These are phyloP conservation scores for Talaromyces funiculosus DNA, from an alignment of 2,329 filamentous ascomycete genomes.

Conservation along the genomic window DNA sequence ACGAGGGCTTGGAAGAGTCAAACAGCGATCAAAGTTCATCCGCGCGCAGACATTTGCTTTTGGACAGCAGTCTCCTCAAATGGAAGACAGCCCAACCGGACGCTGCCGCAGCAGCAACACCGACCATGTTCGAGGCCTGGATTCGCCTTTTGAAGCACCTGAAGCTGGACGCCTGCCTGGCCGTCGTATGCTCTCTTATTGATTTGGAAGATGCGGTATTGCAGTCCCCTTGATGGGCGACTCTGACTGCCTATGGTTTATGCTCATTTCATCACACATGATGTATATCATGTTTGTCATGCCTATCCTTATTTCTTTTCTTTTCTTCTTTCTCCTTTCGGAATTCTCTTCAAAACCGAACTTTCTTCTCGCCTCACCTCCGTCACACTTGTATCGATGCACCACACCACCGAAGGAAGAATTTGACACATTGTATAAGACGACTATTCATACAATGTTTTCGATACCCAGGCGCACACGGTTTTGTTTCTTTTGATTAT, in stretches of 20 bases:
- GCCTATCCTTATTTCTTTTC: slow-evolving; percentile 5
- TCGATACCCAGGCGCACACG: slow-evolving; percentile 35
- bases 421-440: slow-evolving; percentile 2
- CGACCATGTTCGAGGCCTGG: slow-evolving; percentile 27
- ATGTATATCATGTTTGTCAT: slow-evolving; percentile 14
- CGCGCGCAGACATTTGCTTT: slow-evolving; percentile 94
- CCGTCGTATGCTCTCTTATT: slow-evolving; percentile 41
- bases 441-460: slow-evolving; percentile 10
- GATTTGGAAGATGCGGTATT: not conserved
- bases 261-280: slow-evolving; percentile 17
- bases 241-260: slow-evolving; percentile 18
- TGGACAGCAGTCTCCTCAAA: slow-evolving; percentile 60
- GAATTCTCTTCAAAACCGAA: slow-evolving; percentile 15
- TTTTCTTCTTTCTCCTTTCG: slow-evolving; percentile 16
- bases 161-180: slow-evolving; percentile 32
- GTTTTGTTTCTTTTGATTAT: slow-evolving; percentile 6
- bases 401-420: not conserved
- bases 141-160: slow-evolving; percentile 33
- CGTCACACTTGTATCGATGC: slow-evolving; percentile 7
- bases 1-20: slow-evolving; percentile 87
- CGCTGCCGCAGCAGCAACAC: slow-evolving; percentile 34
- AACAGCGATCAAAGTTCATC: slow-evolving; percentile 76
- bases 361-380: slow-evolving; percentile 1
- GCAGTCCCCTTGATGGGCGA: not conserved
- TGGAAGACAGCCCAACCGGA: slow-evolving; percentile 60